phyloP scores from a whole-genome alignment of 306 rosid genomes.

The Luffa acutangula region DNA sequence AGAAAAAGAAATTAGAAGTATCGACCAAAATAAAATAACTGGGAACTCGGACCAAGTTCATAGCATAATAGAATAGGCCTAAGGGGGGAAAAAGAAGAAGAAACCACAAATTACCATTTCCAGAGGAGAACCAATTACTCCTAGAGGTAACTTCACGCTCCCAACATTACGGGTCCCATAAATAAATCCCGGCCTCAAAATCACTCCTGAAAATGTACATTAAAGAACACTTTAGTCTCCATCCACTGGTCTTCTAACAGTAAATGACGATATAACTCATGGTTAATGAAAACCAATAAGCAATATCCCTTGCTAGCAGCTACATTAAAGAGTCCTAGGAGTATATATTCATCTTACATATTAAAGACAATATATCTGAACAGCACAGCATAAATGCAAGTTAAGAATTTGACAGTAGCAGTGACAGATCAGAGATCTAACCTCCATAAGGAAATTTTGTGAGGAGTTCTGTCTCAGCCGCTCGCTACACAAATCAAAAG shows the following conservation, averaged over 20 bases:
- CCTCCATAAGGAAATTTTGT: conserved; percentile 79
- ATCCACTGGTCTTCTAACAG: not conserved
- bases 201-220: conserved; percentile 61
- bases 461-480: conserved; percentile 78
- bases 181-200: conserved; percentile 91
- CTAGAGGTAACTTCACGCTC: conserved; percentile 70
- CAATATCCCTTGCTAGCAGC: not conserved
- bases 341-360: not conserved
- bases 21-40: too few relatives aligned
- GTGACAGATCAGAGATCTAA: conserved; percentile 17
- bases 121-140: conserved; percentile 72
- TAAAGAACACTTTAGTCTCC: not conserved
- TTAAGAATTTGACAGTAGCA: not conserved
- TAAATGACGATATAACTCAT: not conserved
- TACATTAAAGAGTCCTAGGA: not conserved
- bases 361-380: not conserved
- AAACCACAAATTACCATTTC: conserved; percentile 58
- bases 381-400: not conserved
- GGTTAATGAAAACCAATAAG: not conserved
- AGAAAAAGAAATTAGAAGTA: not conserved
- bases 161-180: conserved; percentile 88
- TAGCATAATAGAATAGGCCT: not conserved
- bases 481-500: conserved; percentile 49
- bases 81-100: not conserved
- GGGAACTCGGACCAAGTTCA: not conserved